Evolutionary conservation across 768 basidiomycete species (phyloP), one percentile per base, ranked within the genome.

Genomic region (Ephemerocybe angulata): DNA sequence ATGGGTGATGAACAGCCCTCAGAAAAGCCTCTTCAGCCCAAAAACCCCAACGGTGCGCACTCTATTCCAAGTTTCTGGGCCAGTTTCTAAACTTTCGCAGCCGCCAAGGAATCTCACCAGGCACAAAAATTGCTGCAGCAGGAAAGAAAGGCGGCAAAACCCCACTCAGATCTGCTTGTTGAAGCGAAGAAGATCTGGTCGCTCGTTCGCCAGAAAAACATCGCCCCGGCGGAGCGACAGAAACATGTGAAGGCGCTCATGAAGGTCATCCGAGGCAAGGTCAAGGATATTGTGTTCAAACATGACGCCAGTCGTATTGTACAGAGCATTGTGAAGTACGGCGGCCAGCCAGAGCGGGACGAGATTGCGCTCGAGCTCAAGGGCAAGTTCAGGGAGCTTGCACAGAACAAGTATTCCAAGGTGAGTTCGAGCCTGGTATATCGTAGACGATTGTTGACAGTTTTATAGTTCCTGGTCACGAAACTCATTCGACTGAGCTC

Each of bases 271-370:
- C 82, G 87, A 21, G 93, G 92, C 4, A 84, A 85, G 60, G 85
- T 96, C 41, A 85, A 86, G 56, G 93, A 94, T 29, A 85, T 96
- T 33, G 87, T 90, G 1, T 81, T 91, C 65, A 96, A 94, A 69
- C 94, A 96, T 63, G 93, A 96, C 68, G 93, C 92, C 7, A 93
- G 91, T 63, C 82, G 87, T 59, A 92, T 92, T 57, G 82, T 90
- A 21, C 88, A 90, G 67, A 88, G 84, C 0, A 74, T 89, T 12
- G 88, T 96, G 46, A 94, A 90, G 64, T 83, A 88, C 56, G 94
- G 94, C 3, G 77, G 82, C 19, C 87, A 78, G 61, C 75, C 76
- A 57, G 88, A 95, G 68, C 70, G 93, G 42, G 82, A 90, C 38
- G 86, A 91, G 65, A 80, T 97, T 46, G 94, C 92, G 0, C 70